phyloP scores from a whole-genome alignment of 2,329 filamentous ascomycete species.

The Microdochium paspali region DNA sequence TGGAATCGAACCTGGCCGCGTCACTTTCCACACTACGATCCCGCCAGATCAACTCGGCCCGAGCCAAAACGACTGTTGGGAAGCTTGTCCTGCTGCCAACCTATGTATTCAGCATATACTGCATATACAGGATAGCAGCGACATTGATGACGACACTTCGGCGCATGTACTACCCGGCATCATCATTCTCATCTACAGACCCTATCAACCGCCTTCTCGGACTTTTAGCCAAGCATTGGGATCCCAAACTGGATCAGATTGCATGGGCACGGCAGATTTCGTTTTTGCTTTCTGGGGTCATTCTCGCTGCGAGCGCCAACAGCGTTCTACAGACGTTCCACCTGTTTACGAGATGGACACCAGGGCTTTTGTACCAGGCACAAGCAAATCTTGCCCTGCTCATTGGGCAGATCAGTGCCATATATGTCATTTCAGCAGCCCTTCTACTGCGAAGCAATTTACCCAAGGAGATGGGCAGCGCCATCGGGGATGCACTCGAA shows the following conservation, averaged over 20 bases:
- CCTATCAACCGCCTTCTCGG: slow-evolving; percentile 78
- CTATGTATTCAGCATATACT: slow-evolving; percentile 70
- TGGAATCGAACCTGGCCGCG: slow-evolving; percentile 62
- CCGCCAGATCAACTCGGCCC: slow-evolving; percentile 53
- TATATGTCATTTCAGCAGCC: slow-evolving; percentile 76
- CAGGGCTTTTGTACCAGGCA: slow-evolving; percentile 60
- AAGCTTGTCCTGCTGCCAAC: slow-evolving; percentile 52
- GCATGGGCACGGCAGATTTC: slow-evolving; percentile 81
- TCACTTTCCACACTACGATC: slow-evolving; percentile 55
- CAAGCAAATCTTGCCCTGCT: slow-evolving; percentile 72
- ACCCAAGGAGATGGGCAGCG: slow-evolving; percentile 65
- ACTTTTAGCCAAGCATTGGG: slow-evolving; percentile 73
- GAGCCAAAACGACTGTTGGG: slow-evolving; percentile 58
- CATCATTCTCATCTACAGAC: slow-evolving; percentile 60
- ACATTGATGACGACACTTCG: slow-evolving; percentile 60
- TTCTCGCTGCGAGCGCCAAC: slow-evolving; percentile 73
- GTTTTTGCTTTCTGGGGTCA: slow-evolving; percentile 73
- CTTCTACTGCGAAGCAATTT: slow-evolving; percentile 70
- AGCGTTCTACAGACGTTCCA: slow-evolving; percentile 79
- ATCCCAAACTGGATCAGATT: slow-evolving; percentile 70
- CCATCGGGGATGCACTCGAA: slow-evolving; percentile 68
- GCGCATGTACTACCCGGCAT: slow-evolving; percentile 37
- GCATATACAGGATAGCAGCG: slow-evolving; percentile 71
- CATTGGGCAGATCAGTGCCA: slow-evolving; percentile 71
- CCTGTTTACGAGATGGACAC: slow-evolving; percentile 68